Conservation (phyloP, 2,329 filamentous ascomycete genomes). For the Bertia moriformis region DNA sequence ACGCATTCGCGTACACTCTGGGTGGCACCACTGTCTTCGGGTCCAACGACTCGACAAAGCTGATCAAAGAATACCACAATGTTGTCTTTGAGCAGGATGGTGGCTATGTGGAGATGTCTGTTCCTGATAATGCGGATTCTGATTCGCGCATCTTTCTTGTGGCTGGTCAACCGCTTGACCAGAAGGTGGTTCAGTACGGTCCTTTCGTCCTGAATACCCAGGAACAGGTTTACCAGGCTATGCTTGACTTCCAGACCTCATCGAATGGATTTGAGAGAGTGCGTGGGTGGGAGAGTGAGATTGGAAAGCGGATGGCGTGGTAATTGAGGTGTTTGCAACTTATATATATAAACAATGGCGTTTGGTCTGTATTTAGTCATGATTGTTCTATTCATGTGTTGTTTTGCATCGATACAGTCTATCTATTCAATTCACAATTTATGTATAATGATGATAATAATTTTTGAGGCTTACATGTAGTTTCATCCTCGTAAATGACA, state of each 20-base stretch:
- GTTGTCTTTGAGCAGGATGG: slow-evolving; percentile 74
- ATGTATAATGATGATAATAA: no score
- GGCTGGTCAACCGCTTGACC: slow-evolving; percentile 66
- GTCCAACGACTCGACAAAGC: slow-evolving; percentile 29
- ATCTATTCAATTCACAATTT: no score
- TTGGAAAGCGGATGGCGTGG: slow-evolving; percentile 60
- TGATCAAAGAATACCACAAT: slow-evolving; percentile 64
- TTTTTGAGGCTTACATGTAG: no score
- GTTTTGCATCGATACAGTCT: no score
- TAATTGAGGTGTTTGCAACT: slow-evolving; percentile 3
- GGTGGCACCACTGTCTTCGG: slow-evolving; percentile 55
- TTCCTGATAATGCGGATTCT: slow-evolving; percentile 48
- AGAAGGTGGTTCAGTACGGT: slow-evolving; percentile 70
- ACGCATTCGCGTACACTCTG: slow-evolving; percentile 78
- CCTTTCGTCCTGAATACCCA: slow-evolving; percentile 67
- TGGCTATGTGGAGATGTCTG: slow-evolving; percentile 59
- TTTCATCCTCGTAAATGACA: no score
- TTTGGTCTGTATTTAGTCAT: not conserved
- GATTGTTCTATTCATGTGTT: no score
- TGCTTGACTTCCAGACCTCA: slow-evolving; percentile 60
- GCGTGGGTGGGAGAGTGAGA: slow-evolving; percentile 68
- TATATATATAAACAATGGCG: not conserved
- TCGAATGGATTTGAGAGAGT: slow-evolving; percentile 71
- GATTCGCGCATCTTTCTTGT: slow-evolving; percentile 52
- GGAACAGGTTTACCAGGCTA: slow-evolving; percentile 61